Evolutionary conservation across 345 rosid genomes (phyloP).

Genomic region (Tarenaya hassleriana): DNA sequence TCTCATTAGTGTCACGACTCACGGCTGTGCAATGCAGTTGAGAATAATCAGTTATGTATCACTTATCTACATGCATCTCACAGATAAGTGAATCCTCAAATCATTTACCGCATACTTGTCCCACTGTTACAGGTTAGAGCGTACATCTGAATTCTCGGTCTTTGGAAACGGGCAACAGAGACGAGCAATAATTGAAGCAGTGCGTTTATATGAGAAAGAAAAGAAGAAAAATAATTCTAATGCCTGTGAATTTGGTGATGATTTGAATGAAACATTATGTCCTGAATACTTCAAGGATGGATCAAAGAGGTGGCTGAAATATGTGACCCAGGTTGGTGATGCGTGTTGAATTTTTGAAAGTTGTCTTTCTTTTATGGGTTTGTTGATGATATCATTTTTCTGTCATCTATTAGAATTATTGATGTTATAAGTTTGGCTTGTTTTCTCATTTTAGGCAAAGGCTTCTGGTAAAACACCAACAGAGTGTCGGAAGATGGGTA

Average conservation of each 20-base stretch:
- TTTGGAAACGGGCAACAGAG: conserved; percentile 93
- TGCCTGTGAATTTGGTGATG: conserved; percentile 37
- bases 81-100: neutral
- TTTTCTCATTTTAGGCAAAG: conserved; percentile 57
- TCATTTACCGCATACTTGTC: conserved; percentile 11
- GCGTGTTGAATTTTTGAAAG: neutral
- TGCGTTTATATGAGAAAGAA: conserved; percentile 61
- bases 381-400: neutral
- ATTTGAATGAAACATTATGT: conserved; percentile 25
- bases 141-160: conserved; percentile 78
- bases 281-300: conserved; percentile 58
- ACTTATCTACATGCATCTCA: neutral
- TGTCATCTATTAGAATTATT: neutral
- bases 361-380: conserved; percentile 13
- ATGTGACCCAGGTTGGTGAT: conserved; percentile 68
- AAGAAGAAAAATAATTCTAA: conserved; percentile 30
- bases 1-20: neutral
- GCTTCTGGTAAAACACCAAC: conserved; percentile 76
- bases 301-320: conserved; percentile 91
- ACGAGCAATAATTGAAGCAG: conserved; percentile 88
- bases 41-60: neutral
- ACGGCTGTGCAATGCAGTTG: conserved; percentile 4
- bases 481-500: conserved; percentile 51
- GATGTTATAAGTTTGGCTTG: conserved; percentile 5
- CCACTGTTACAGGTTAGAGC: conserved; percentile 52